Conservation (phyloP, 2,329 filamentous ascomycete species). For the Sporothrix brasiliensis region DNA sequence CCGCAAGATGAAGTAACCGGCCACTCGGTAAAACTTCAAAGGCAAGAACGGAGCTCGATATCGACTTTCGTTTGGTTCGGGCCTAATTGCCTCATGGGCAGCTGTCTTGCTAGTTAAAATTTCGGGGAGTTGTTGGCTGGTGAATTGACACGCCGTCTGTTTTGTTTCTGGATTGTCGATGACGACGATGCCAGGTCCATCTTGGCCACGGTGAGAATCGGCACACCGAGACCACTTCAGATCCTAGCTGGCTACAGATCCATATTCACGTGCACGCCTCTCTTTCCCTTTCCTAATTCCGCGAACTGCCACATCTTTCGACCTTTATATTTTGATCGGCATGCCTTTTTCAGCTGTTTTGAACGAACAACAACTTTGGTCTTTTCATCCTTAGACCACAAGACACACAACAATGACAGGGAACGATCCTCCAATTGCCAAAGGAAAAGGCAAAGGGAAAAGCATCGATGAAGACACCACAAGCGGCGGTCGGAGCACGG, state of each 20-base stretch:
- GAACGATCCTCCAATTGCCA: slow-evolving; percentile 10
- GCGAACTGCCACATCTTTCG: background rate
- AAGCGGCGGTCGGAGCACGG: background rate
- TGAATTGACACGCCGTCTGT: background rate
- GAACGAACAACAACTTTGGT: background rate
- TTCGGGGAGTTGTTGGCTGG: background rate
- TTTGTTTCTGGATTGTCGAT: background rate
- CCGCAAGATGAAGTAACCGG: background rate
- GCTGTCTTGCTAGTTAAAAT: background rate
- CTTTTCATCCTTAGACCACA: background rate
- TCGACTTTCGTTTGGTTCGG: background rate
- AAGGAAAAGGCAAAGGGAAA: slow-evolving; percentile 22
- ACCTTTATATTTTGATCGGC: background rate
- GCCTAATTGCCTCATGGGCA: background rate
- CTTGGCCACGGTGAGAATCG: slow-evolving; percentile 3
- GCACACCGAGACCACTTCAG: slow-evolving; percentile 3
- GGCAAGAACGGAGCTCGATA: too few relatives aligned
- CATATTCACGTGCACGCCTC: slow-evolving; percentile 22
- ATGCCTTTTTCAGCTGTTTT: background rate
- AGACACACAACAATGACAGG: slow-evolving; percentile 7
- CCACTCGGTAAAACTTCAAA: background rate
- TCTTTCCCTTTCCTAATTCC: background rate
- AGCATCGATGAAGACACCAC: slow-evolving; percentile 10
- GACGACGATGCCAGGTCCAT: background rate
- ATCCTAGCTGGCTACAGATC: background rate